Conservation (phyloP, 306 rosid species). For the Cucumis melo region DNA sequence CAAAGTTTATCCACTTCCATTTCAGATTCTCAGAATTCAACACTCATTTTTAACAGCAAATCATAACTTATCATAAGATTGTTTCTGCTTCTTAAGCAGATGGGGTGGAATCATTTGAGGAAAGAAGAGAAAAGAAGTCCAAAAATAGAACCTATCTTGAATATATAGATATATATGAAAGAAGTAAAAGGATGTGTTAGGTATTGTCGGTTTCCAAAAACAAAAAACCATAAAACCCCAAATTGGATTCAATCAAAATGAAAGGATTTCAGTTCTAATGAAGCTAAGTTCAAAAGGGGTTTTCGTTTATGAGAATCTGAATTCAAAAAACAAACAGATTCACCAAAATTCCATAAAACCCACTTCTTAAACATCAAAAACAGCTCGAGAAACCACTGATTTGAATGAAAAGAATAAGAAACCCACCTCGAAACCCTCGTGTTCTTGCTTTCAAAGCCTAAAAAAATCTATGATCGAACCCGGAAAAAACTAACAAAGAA, state of each 20-base stretch:
- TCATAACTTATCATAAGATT: neutral
- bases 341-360: neutral
- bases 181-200: neutral
- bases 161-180: neutral
- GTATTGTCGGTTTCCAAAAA: neutral
- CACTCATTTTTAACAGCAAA: conserved; percentile 3
- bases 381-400: neutral
- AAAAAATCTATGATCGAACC: conserved; percentile 1
- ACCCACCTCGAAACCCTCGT: conserved; percentile 8
- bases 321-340: neutral
- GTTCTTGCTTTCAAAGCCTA: neutral
- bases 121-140: neutral
- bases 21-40: neutral
- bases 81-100: neutral
- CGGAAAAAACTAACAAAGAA: neutral
- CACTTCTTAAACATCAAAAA: neutral
- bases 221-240: neutral
- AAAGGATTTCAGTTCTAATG: neutral
- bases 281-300: neutral
- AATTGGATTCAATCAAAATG: neutral
- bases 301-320: neutral
- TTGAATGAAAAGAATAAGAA: conserved; percentile 1
- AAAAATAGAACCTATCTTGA: neutral
- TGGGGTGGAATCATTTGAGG: neutral
- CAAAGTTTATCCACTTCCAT: conserved; percentile 5